Base-by-base conservation (phyloP, 257 asterid genomes). In the Jaltomata sinuosa region DNA sequence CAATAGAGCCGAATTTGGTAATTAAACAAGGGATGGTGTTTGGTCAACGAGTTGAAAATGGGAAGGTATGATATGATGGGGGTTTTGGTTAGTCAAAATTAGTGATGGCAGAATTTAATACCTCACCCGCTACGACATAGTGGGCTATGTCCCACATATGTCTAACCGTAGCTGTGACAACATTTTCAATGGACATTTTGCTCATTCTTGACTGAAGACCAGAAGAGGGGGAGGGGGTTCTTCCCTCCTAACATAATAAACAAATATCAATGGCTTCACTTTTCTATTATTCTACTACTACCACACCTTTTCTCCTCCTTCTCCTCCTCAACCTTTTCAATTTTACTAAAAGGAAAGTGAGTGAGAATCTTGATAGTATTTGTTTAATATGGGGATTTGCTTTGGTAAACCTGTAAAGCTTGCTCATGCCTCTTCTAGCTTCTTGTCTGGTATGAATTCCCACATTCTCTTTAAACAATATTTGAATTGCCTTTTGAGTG, bases 391-490 rank as follows among this genome's bases (percentile, higher is more conserved):
- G 99, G 97, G 99, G 79, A 67, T 92, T 85, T 96, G 99, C 87
- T 82, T 87, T 19, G 97, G 94, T 25, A 94, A 87, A 80, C 85
- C 97, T 86, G 86, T 93, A 57, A 96, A 92, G 88, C 91, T 93
- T 80, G 94, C 97, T 50, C 97, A 92, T 91, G 97, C 97, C 84
- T 92, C 98, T 88, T 94, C 99, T 83, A 93, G 93, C 53, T 94
- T 89, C 67, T 90, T 93, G 88, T 83, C 52, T 53, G 97, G 98
- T 94, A 88, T 76, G 84, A 47, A 1, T 83, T 42, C 18, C 40
- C 14, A n/a, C 18, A 59, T 81, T 32, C 1, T 45, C 81, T 25
- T 89, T n/a, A n/a, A n/a, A n/a, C n/a, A n/a, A n/a, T n/a, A n/a
- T n/a, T n/a, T n/a, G n/a, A n/a, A n/a, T n/a, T n/a, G n/a, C n/a